Evolutionary conservation across 75 land plant species (phyloP), one percentile per base, ranked within the genome.

Genomic region (Ceratopteris richardii): DNA sequence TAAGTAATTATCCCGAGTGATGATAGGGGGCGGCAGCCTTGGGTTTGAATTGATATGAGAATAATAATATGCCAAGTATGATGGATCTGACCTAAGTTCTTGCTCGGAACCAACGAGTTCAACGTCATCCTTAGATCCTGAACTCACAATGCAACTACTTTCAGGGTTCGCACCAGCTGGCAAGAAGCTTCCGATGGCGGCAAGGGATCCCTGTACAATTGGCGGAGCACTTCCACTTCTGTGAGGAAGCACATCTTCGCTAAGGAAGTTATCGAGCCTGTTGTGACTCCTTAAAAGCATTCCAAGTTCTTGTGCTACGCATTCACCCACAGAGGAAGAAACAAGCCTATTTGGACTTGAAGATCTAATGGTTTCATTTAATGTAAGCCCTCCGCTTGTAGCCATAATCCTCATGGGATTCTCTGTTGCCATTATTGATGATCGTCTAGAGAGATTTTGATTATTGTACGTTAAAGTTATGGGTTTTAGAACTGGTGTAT

Each of bases 141-240:
- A 16, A 31, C 31, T 44, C 14, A 17, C 23, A 52, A 52, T 26
- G 37, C 7, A 9, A 52, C 29, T 26, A 13, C 27, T 24, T 24
- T 19, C 42, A 1, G 41, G 27, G 17, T 24, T 39, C 19, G 29
- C 36, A 31, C 46, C 47, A 31, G 60, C 57, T 1, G 64, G 62
- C 18, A 68, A 61, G 19, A 77, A 28, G 10, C 68, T 71, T 28
- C 79, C 78, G 19, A 80, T 54, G n/a, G 80, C 72, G 0, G 80
- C 71, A 21, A 67, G 31, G 0, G 83, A 77, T 1, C 83, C 83
- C 42, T 80, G 73, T 21, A 80, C 81, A 52, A 67, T 77, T 26
- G 83, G 83, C 20, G 83, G 83, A 1, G 83, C 83, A 44, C 83
- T 80, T 19, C 77, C 83, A 51, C 81, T 77, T 20, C 83, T 56